Evolutionary conservation across 352 stramenopile genomes (phyloP).

Genomic region (Phytophthora vignae): DNA sequence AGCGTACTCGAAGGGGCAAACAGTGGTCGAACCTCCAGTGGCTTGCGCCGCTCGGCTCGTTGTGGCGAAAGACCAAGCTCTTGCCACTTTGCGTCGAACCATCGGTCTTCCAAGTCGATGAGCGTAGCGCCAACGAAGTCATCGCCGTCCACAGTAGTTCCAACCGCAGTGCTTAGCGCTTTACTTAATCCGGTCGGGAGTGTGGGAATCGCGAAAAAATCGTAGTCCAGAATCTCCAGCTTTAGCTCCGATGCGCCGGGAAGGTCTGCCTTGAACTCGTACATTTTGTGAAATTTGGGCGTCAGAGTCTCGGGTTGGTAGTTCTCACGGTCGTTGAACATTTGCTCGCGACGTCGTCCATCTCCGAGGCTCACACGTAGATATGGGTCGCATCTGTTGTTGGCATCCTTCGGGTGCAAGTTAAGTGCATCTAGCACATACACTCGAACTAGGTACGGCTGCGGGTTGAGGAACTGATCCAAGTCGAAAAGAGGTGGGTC

Average conservation of each 20-base stretch:
- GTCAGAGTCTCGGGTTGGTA: constrained; percentile 76
- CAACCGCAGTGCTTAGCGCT: constrained; percentile 51
- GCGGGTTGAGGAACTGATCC: constrained; percentile 74
- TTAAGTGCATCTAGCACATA: constrained; percentile 88
- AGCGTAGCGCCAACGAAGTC: constrained; percentile 93
- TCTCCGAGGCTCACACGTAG: constrained; percentile 85
- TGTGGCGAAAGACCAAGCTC: constrained; percentile 56
- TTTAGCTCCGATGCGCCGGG: constrained; percentile 78
- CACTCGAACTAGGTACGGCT: constrained; percentile 85
- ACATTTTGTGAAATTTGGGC: constrained; percentile 92
- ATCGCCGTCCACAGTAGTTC: constrained; percentile 68
- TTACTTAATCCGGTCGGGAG: constrained; percentile 64
- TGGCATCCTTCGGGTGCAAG: constrained; percentile 82
- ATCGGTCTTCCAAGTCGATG: constrained; percentile 94
- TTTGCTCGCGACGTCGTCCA: constrained; percentile 61
- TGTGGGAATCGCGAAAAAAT: constrained; percentile 72
- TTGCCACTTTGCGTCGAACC: constrained; percentile 91
- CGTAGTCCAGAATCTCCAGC: constrained; percentile 76
- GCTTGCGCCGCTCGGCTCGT: constrained; percentile 54
- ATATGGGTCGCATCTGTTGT: constrained; percentile 90
- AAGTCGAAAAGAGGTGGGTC: constrained; percentile 81
- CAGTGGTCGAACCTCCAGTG: constrained; percentile 68
- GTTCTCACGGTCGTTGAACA: constrained; percentile 86
- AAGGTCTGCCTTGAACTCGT: constrained; percentile 91
- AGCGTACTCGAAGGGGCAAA: constrained; percentile 78